These are phyloP conservation scores for Geotrichum siamense DNA, from an alignment of 1,139 yeast genomes.

Conservation along the genomic window DNA sequence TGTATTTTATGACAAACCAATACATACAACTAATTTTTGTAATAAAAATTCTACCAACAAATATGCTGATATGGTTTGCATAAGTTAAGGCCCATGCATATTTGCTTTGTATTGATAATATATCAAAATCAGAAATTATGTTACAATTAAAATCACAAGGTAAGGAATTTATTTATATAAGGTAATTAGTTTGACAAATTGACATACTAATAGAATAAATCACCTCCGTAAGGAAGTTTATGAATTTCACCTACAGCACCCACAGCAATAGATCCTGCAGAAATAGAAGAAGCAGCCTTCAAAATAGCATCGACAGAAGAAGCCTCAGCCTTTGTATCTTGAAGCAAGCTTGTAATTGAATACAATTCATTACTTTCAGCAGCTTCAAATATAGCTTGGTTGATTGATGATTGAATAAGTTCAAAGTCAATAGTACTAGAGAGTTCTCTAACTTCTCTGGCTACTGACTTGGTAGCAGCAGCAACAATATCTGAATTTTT, in stretches of 20 bases:
- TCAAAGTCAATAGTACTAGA: slow-evolving; percentile 38
- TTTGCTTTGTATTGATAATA: too few species aligned
- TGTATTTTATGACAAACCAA: too few species aligned
- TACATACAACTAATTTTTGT: too few species aligned
- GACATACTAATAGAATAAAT: slow-evolving; percentile 42
- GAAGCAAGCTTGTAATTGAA: slow-evolving; percentile 17
- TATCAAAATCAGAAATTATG: too few species aligned
- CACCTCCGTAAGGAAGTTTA: slow-evolving; percentile 83
- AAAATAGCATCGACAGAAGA: slow-evolving; percentile 41
- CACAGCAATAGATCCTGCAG: slow-evolving; percentile 64
- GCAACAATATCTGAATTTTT: slow-evolving; percentile 51
- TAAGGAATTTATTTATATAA: too few species aligned
- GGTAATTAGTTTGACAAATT: too few species aligned
- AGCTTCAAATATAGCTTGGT: slow-evolving; percentile 38
- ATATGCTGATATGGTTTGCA: too few species aligned
- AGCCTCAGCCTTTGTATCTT: slow-evolving; percentile 28
- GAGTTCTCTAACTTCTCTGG: slow-evolving; percentile 50
- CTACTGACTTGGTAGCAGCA: slow-evolving; percentile 53
- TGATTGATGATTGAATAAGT: slow-evolving; percentile 42
- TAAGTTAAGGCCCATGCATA: too few species aligned
- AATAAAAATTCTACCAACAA: too few species aligned
- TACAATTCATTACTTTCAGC: slow-evolving; percentile 37
- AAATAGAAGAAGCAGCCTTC: slow-evolving; percentile 43
- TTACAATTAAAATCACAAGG: too few species aligned
- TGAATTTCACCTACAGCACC: slow-evolving; percentile 89